A percentile compares a stretch with the other conserved stretches of the same genome.
Conservation (phyloP, 331 rosid genomes). For the Ulmus americana region DNA sequence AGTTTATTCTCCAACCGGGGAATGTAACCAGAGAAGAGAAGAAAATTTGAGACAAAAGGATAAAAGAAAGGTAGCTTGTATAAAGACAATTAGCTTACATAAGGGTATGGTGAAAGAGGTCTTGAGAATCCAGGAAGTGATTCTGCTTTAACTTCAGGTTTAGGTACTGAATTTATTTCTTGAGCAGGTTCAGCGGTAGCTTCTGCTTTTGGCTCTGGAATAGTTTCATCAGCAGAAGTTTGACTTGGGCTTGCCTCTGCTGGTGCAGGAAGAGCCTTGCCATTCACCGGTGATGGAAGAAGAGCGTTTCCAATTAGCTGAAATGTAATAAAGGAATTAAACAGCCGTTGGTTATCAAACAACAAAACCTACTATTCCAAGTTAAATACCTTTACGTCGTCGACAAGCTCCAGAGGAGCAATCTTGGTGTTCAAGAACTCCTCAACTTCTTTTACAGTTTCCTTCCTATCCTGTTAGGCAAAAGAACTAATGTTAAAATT, state of each 20-base stretch:
- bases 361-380: not conserved
- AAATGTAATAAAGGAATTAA: not conserved
- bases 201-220: conserved; percentile 32
- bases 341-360: not conserved
- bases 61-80: too few relatives aligned
- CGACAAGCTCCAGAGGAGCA: conserved; percentile 78
- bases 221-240: conserved; percentile 38
- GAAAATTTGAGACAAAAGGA: not conserved
- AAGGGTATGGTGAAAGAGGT: conserved; percentile 82
- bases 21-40: not conserved
- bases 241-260: conserved; percentile 36
- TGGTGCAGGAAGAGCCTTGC: conserved; percentile 70
- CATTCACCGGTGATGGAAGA: conserved; percentile 45
- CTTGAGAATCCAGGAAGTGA: conserved; percentile 44
- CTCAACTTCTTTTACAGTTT: conserved; percentile 58
- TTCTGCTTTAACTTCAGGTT: conserved; percentile 52
- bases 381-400: conserved; percentile 59
- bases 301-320: conserved; percentile 84
- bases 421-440: conserved; percentile 78
- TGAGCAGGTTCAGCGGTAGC: conserved; percentile 36
- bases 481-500: conserved; percentile 5
- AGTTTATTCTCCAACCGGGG: not conserved
- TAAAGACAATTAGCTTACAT: conserved; percentile 28
- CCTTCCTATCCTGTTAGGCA: conserved; percentile 64
- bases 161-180: conserved; percentile 53